A percentile compares a stretch with the other conserved stretches of the same genome.
These are phyloP conservation scores for Globisporangium middletonii DNA, from an alignment of 352 stramenopile species.

Conservation along the genomic window DNA sequence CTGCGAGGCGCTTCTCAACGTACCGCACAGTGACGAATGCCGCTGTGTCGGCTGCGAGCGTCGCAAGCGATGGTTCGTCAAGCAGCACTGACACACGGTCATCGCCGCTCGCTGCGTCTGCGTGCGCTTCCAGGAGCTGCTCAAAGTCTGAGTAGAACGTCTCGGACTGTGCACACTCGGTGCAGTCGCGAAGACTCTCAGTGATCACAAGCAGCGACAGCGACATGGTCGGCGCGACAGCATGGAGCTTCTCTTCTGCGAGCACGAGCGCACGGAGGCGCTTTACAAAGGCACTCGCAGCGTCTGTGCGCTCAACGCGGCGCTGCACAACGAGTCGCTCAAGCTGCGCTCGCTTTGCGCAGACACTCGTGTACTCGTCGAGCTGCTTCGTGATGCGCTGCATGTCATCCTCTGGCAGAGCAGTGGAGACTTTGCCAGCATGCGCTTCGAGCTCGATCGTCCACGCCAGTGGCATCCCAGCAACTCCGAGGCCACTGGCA, in stretches of 20 bases:
- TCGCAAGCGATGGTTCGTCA: not conserved
- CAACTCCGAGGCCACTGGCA: not conserved
- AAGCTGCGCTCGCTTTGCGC: slow-evolving; percentile 13
- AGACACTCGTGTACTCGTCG: slow-evolving; percentile 17
- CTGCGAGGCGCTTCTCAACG: slow-evolving; percentile 20
- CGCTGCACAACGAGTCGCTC: slow-evolving; percentile 10
- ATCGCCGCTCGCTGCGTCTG: not conserved
- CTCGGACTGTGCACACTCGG: not conserved
- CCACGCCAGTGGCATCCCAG: not conserved
- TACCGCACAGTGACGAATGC: slow-evolving; percentile 14
- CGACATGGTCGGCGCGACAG: slow-evolving; percentile 9
- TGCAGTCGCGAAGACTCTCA: slow-evolving; percentile 5
- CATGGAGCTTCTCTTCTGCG: slow-evolving; percentile 18
- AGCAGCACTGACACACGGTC: not conserved
- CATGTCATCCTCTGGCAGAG: slow-evolving; percentile 19
- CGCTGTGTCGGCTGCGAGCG: slow-evolving; percentile 5
- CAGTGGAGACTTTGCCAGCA: not conserved
- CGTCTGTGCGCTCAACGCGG: slow-evolving; percentile 7
- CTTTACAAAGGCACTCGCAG: slow-evolving; percentile 15
- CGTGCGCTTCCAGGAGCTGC: not conserved
- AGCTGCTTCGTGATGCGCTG: slow-evolving; percentile 25
- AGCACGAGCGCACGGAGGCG: slow-evolving; percentile 17
- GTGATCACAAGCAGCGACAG: slow-evolving; percentile 16
- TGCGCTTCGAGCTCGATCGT: not conserved
- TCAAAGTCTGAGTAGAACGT: slow-evolving; percentile 1